phyloP scores from a whole-genome alignment of 2,329 filamentous ascomycete species.

The Diplodia seriata region DNA sequence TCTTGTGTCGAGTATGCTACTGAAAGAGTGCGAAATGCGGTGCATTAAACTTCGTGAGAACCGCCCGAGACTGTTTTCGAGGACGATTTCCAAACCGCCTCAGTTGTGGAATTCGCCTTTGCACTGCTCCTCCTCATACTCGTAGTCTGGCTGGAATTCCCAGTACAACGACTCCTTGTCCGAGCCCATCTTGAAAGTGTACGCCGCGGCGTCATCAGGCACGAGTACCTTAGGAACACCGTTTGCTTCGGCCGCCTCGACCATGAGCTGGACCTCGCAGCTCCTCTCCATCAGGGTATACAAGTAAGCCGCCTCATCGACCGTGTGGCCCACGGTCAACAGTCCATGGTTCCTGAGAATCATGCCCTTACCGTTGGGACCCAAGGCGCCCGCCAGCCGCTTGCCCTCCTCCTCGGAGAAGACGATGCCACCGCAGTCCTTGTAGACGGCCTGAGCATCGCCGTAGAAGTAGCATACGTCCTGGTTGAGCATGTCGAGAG shows the following conservation, averaged over 20 bases:
- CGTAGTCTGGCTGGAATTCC: constrained; percentile 58
- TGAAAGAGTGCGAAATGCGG: background rate
- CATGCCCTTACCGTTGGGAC: constrained; percentile 65
- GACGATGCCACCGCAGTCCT: constrained; percentile 69
- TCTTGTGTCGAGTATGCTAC: background rate
- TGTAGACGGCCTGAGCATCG: constrained; percentile 69
- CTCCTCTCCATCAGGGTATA: constrained; percentile 73
- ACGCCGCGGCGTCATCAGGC: constrained; percentile 62
- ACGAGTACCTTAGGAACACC: constrained; percentile 61
- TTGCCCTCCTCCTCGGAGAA: constrained; percentile 69
- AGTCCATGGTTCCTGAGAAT: constrained; percentile 76
- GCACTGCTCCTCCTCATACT: constrained; percentile 45
- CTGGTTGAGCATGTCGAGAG: constrained; percentile 74
- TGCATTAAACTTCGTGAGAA: background rate
- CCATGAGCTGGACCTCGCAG: constrained; percentile 71
- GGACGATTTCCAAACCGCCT: background rate
- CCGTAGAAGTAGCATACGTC: constrained; percentile 70
- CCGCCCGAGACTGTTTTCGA: background rate
- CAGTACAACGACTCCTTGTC: constrained; percentile 59
- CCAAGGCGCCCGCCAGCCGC: constrained; percentile 68
- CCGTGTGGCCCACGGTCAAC: constrained; percentile 72
- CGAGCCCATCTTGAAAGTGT: constrained; percentile 58
- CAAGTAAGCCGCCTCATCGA: constrained; percentile 76
- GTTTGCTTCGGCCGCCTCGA: constrained; percentile 67
- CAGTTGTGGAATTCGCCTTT: constrained; percentile 30